These are phyloP conservation scores for Fusarium sp. DNA, from an alignment of 2,329 filamentous ascomycete species.

Conservation along the genomic window DNA sequence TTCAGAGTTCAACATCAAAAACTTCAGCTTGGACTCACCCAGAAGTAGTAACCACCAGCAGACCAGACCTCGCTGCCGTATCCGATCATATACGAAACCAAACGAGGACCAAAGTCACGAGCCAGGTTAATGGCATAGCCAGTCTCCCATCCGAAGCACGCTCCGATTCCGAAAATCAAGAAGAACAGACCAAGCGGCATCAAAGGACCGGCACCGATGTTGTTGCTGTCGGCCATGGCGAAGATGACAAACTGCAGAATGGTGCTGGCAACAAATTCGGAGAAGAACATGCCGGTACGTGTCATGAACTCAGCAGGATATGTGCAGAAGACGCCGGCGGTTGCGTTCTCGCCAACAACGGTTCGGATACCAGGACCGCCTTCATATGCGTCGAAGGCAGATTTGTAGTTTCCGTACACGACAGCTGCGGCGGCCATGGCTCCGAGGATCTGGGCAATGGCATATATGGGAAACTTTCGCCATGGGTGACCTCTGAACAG, in stretches of 20 bases:
- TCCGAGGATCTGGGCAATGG: conserved; percentile 74
- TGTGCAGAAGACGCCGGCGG: conserved; percentile 79
- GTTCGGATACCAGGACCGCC: conserved; percentile 72
- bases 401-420: conserved; percentile 74
- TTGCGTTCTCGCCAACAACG: conserved; percentile 69
- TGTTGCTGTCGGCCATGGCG: conserved; percentile 71
- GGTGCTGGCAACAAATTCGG: conserved; percentile 76
- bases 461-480: conserved; percentile 77
- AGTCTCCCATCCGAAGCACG: conserved; percentile 82
- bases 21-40: conserved; percentile 61
- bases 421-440: conserved; percentile 73
- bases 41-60: conserved; percentile 79
- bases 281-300: conserved; percentile 76
- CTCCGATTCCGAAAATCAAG: conserved; percentile 79
- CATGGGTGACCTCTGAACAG: conserved; percentile 77
- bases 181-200: conserved; percentile 76
- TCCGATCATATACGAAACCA: conserved; percentile 76
- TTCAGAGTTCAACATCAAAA: not conserved
- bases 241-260: conserved; percentile 81
- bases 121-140: conserved; percentile 82
- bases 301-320: conserved; percentile 78
- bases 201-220: conserved; percentile 67
- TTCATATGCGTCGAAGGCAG: conserved; percentile 74
- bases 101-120: conserved; percentile 77
- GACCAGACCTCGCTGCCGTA: conserved; percentile 77